Conservation (phyloP, 306 rosid genomes). For the Pyrus betulifolia region DNA sequence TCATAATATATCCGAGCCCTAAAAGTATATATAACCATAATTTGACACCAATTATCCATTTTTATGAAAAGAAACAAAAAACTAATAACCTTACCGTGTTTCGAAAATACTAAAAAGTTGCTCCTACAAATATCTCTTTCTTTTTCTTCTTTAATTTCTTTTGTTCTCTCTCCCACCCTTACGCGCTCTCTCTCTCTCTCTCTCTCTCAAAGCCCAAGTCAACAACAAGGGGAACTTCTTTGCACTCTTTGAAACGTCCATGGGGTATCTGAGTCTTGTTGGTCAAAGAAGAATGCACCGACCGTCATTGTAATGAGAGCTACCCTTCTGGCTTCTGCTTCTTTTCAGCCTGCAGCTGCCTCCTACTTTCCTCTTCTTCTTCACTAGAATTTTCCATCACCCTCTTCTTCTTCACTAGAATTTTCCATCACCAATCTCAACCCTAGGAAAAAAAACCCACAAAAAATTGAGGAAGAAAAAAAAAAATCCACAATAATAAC, state of each 20-base stretch:
- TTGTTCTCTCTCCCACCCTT: not conserved
- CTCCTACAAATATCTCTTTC: not conserved
- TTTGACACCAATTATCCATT: fast-evolving
- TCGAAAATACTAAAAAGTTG: no score
- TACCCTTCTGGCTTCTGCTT: conserved; percentile 2
- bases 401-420: not conserved
- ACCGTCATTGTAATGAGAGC: conserved; percentile 27
- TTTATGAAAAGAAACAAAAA: no score
- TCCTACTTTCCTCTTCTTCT: not conserved
- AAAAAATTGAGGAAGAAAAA: not conserved
- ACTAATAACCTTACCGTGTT: no score
- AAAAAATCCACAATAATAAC: not conserved
- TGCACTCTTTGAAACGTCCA: conserved; percentile 32
- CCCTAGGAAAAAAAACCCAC: conserved; percentile 7
- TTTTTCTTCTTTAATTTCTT: not conserved
- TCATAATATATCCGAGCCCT: fast-evolving
- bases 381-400: not conserved
- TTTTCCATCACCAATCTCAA: conserved; percentile 3
- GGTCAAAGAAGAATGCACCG: conserved; percentile 38
- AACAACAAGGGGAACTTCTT: conserved; percentile 22
- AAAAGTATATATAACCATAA: no score
- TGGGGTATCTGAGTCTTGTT: conserved; percentile 23
- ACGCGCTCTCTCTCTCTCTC: not conserved
- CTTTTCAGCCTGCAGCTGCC: not conserved
- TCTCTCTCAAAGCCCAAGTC: conserved; percentile 18